Base-by-base conservation (phyloP, 2,329 filamentous ascomycete species). In the Trichoderma cornu-damae region DNA sequence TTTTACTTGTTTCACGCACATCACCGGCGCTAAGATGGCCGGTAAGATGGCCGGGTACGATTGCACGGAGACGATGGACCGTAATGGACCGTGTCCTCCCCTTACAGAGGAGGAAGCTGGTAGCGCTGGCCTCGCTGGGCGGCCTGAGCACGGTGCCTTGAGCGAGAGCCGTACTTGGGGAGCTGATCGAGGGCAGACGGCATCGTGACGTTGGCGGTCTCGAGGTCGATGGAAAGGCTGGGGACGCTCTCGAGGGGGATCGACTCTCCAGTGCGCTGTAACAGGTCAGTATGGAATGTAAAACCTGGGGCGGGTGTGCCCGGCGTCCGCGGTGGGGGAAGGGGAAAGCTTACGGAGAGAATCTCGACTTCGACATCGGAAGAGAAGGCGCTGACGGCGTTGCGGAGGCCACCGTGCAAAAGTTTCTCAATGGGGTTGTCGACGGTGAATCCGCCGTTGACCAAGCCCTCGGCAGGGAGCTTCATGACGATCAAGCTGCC, bases 391-490 rank as follows among this genome's bases (percentile, higher is more conserved):
- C 63, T 58, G 11, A 70, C 62, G 38, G 66, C 61, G 40, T 66
- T 62, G 18, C 59, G 6, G 57, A 46, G 22, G 55, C 60, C 35
- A 57, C 37, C 42, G 65, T 65, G 37, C 1, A 83, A 22, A 26
- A 59, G 44, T 6, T 12, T 63, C 66, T 88, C 85, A 70, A 91
- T 87, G 8, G 88, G 88, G 63, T 86, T 84, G 59, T 75, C 72
- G 49, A 78, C 71, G 47, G 77, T 72, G 35, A 73, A 66, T 22
- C 64, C 65, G 24, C 69, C 72, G 58, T 72, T 61, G 5, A 70
- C 46, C 26, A 60, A 67, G 47, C 72, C 73, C 11, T 55, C 59
- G 2, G 62, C 59, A 20, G 72, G 73, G 61, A 70, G 70, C 57
- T 62, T 64, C 69, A 75, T 71, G 47, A 75, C 64, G 1, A 71